Percentiles rank a stretch among this genome's conserved stretches.
phyloP scores from a whole-genome alignment of 768 basidiomycete genomes.

The Mycena alexandri region DNA sequence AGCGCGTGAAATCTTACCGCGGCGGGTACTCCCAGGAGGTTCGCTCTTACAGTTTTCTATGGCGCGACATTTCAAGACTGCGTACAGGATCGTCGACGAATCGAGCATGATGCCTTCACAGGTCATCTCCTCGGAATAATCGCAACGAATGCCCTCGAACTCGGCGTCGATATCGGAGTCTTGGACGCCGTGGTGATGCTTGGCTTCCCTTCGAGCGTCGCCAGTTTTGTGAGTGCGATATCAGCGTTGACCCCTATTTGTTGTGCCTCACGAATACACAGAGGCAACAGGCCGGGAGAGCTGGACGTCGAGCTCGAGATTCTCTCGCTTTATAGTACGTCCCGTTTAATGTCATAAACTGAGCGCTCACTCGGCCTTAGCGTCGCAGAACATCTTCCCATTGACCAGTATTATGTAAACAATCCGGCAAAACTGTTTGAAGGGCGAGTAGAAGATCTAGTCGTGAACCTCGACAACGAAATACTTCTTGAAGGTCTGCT shows the following conservation, averaged over 20 bases:
- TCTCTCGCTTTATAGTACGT: slow-evolving; percentile 70
- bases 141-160: slow-evolving; percentile 91
- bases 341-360: neutral
- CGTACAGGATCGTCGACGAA: slow-evolving; percentile 79
- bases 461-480: slow-evolving; percentile 80
- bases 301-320: slow-evolving; percentile 85
- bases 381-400: slow-evolving; percentile 74
- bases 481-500: slow-evolving; percentile 73
- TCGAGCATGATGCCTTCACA: slow-evolving; percentile 89
- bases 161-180: slow-evolving; percentile 92
- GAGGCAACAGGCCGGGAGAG: slow-evolving; percentile 92
- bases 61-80: neutral
- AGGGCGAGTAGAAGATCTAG: slow-evolving; percentile 69
- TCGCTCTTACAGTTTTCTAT: slow-evolving; percentile 7
- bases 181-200: slow-evolving; percentile 92
- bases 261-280: slow-evolving; percentile 44
- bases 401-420: slow-evolving; percentile 81
- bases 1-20: slow-evolving; percentile 84
- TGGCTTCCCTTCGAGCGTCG: slow-evolving; percentile 83
- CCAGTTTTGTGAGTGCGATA: slow-evolving; percentile 75
- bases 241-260: neutral
- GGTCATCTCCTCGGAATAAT: slow-evolving; percentile 88
- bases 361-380: slow-evolving; percentile 1
- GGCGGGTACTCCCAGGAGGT: slow-evolving; percentile 87
- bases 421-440: slow-evolving; percentile 81